Conservation (phyloP, 495 filamentous ascomycete species). For the Collariella sp. region DNA sequence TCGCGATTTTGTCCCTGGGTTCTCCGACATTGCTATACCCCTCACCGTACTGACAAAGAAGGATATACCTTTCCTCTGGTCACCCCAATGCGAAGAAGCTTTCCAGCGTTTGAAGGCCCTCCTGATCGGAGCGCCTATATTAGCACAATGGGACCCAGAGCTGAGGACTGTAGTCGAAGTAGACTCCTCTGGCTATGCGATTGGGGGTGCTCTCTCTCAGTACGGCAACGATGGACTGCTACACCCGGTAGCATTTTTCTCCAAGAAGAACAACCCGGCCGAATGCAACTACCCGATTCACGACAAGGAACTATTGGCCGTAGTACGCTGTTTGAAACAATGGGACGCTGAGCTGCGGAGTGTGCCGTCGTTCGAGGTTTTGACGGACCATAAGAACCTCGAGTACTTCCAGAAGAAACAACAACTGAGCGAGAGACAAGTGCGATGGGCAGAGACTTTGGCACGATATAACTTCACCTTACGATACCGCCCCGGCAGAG, state of each 20-base stretch:
- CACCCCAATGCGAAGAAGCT: background rate
- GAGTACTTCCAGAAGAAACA: background rate
- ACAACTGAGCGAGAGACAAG: background rate
- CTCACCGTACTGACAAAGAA: too few relatives aligned
- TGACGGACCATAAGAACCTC: background rate
- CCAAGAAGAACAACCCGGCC: background rate
- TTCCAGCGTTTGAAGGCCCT: background rate
- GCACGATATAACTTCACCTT: background rate
- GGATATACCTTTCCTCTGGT: background rate
- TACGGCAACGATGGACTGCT: background rate
- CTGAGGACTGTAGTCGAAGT: background rate
- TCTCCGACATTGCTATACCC: too few relatives aligned
- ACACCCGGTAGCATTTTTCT: background rate
- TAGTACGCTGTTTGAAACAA: background rate
- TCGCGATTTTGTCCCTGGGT: too few relatives aligned
- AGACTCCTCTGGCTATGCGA: background rate
- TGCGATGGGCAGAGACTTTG: background rate
- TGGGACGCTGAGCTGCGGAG: background rate
- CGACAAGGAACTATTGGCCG: constrained; percentile 1
- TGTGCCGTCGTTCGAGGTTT: background rate
- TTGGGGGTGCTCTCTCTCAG: background rate
- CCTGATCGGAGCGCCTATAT: background rate
- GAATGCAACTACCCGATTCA: constrained; percentile 2
- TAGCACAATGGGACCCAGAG: background rate
- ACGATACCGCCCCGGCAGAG: background rate